Evolutionary conservation across 805 yeast genomes (phyloP).

Genomic region (Maudiozyma bulderi): DNA sequence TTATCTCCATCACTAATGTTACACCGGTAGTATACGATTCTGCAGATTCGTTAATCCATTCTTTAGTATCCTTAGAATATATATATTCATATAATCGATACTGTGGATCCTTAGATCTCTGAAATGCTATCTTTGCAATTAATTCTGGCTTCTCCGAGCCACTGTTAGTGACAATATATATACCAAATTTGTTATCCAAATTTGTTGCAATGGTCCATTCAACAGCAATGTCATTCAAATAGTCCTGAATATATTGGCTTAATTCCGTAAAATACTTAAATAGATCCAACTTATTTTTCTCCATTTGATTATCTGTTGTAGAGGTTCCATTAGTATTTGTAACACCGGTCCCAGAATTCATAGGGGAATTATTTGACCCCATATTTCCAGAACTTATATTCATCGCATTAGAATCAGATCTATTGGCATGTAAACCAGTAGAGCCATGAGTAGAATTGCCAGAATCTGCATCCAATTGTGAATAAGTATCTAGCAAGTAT

Average conservation of each 20-base stretch:
- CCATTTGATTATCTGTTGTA: background rate
- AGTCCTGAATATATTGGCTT: conserved; percentile 15
- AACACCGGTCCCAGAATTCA: background rate
- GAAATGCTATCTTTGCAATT: conserved; percentile 20
- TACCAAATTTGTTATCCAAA: conserved; percentile 23
- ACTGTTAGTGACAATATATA: conserved; percentile 12
- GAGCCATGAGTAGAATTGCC: conserved; percentile 7
- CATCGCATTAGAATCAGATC: background rate
- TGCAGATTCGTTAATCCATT: conserved; percentile 25
- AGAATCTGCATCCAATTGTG: conserved; percentile 23
- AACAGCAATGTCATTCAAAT: conserved; percentile 11
- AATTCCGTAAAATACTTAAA: conserved; percentile 28
- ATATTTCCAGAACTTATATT: background rate
- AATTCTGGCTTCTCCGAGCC: conserved; percentile 1
- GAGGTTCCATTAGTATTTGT: background rate
- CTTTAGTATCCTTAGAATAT: conserved; percentile 12
- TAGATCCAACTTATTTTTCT: conserved; percentile 20
- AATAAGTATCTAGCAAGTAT: conserved; percentile 24
- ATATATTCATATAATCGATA: conserved; percentile 23
- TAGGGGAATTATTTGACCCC: background rate
- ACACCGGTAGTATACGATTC: conserved; percentile 22
- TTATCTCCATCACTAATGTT: conserved; percentile 19
- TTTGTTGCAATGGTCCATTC: conserved; percentile 17
- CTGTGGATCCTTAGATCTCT: conserved; percentile 15
- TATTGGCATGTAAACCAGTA: background rate